phyloP scores from a whole-genome alignment of 2,329 filamentous ascomycete genomes.

The Paecilomyces sp. region DNA sequence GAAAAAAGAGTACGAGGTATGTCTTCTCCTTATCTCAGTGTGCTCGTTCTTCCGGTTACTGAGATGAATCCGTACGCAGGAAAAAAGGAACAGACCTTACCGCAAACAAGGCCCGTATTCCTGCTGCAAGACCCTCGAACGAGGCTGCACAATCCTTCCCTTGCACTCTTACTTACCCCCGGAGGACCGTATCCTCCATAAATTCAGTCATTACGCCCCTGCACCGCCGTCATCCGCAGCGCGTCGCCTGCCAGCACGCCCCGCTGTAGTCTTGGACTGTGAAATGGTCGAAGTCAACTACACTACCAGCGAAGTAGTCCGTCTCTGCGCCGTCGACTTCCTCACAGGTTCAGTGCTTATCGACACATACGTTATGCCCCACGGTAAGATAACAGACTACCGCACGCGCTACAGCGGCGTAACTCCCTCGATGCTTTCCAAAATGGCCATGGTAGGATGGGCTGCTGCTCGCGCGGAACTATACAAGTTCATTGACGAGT shows the following conservation, averaged over 20 bases:
- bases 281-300: constrained; percentile 40
- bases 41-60: background rate
- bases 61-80: background rate
- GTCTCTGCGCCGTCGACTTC: constrained; percentile 37
- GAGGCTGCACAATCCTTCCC: background rate
- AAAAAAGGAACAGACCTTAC: background rate
- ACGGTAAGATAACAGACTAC: constrained; percentile 26
- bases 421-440: constrained; percentile 19
- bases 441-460: constrained; percentile 32
- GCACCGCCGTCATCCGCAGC: background rate
- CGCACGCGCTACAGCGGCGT: constrained; percentile 36
- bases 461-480: constrained; percentile 35
- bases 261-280: constrained; percentile 40
- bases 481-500: constrained; percentile 33
- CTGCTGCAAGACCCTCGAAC: background rate
- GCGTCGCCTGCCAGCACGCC: background rate
- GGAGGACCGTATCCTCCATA: background rate
- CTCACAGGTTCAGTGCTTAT: constrained; percentile 42
- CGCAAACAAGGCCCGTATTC: background rate
- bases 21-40: background rate
- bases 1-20: background rate
- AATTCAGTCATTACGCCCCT: background rate
- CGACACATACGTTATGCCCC: constrained; percentile 35
- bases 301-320: constrained; percentile 23
- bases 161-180: background rate